Base-by-base conservation (phyloP, 2,329 filamentous ascomycete genomes). In the Verticillium albo-atrum region DNA sequence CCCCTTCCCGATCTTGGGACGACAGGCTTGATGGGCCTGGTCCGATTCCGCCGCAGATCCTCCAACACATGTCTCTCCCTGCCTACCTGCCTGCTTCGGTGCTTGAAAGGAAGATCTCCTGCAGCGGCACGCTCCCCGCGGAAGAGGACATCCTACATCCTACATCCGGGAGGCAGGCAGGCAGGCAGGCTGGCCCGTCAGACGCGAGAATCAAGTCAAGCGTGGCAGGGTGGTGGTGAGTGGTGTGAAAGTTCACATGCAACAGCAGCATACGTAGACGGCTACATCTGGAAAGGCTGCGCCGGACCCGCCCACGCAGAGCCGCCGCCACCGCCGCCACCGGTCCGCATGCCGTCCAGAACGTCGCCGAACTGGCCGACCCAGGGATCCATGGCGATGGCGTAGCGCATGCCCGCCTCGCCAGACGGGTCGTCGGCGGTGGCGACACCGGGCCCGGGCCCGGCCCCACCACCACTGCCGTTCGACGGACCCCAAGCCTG, bases 301-400 rank as follows among this genome's bases (percentile, higher is more conserved):
- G 30, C 42, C 17, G 35, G 35, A 3, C 55, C 42, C 37, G 25
- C 12, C 51, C 51, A 53, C 20, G 23, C 3, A 1, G 20, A 20
- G 47, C 47, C 23, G 4, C 9, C 47, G 23, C 23, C 47, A 3
- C 20, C 1, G 3, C 23, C 47, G 2, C 47, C 47, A 26, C 47
- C 47, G 20, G 47, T 23, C 23, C 71, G 73, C 26, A 76, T 63
- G 14, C 69, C 70, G 54, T 73, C 71, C 25, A 77, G 73, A 59
- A 72, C 68, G 55, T 72, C 70, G 9, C 66, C 72, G 58, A 77
- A 71, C 69, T 72, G 70, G 17, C 66, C 73, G 58, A 77, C 71
- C 71, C 76, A 78, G 15, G 74, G 72, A 58, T 79, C 76, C 59
- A 72, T 70, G 15, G 61, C 62, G 56, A 77, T 67, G 56, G 74